Conservation (phyloP, 352 stramenopile genomes). For the Albugo candida region DNA sequence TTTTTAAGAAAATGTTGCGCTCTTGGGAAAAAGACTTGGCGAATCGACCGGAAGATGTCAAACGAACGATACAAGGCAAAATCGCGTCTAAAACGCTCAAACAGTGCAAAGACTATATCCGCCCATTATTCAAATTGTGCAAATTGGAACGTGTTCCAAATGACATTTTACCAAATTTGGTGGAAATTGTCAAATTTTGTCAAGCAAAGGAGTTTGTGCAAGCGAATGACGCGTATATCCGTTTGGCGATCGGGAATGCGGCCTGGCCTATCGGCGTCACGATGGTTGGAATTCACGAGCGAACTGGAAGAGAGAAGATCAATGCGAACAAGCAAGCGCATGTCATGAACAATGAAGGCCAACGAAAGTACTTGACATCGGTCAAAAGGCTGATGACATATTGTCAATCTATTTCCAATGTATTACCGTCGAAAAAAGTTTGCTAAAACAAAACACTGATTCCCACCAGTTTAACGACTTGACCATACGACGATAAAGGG, state of each 20-base stretch:
- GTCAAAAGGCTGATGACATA: constrained; percentile 97
- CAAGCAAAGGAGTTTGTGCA: constrained; percentile 84
- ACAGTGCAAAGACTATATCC: constrained; percentile 98
- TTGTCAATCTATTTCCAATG: constrained; percentile 77
- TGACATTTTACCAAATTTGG: constrained; percentile 74
- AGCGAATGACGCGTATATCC: constrained; percentile 96
- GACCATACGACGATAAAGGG: too few relatives aligned
- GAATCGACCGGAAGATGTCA: constrained; percentile 68
- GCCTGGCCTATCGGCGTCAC: constrained; percentile 98
- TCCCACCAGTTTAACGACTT: too few relatives aligned
- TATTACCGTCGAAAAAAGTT: constrained; percentile 75
- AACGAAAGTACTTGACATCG: constrained; percentile 97
- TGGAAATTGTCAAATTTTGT: constrained; percentile 91
- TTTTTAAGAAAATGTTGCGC: constrained; percentile 88
- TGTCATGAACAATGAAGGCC: constrained; percentile 98
- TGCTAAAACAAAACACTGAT: constrained; percentile 12
- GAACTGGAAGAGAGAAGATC: constrained; percentile 89
- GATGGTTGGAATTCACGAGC: constrained; percentile 97
- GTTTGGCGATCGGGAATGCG: constrained; percentile 93
- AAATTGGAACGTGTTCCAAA: constrained; percentile 81
- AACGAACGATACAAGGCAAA: constrained; percentile 79
- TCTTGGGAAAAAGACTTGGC: constrained; percentile 87
- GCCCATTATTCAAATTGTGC: constrained; percentile 92
- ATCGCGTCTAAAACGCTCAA: constrained; percentile 95
- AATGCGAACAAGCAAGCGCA: constrained; percentile 96